These are phyloP conservation scores for Backusella westeae DNA, from an alignment of 192 early-diverging fungal species.

Conservation along the genomic window DNA sequence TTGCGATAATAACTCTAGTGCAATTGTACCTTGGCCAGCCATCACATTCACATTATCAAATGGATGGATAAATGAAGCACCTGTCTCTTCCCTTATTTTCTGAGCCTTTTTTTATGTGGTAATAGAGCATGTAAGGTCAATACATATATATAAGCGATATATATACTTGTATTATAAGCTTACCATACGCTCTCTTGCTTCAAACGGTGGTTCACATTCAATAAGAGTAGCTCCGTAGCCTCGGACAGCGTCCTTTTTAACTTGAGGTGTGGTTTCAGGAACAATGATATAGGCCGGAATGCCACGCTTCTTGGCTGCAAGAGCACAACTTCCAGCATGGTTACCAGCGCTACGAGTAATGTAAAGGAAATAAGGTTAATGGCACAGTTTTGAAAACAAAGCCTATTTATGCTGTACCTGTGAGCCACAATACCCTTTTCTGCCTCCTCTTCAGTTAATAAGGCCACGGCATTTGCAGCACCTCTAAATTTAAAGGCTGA, in stretches of 20 bases:
- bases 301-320: conserved; percentile 44
- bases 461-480: conserved; percentile 47
- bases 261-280: conserved; percentile 41
- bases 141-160: background rate
- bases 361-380: background rate
- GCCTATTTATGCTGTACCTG: conserved; percentile 14
- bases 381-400: background rate
- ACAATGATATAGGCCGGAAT: conserved; percentile 49
- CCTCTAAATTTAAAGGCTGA: conserved; percentile 58
- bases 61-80: conserved; percentile 51
- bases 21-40: conserved; percentile 57
- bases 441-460: conserved; percentile 25
- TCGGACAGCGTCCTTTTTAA: conserved; percentile 47
- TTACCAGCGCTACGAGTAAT: conserved; percentile 33
- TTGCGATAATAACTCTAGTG: conserved; percentile 49
- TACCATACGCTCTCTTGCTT: conserved; percentile 39
- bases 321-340: conserved; percentile 54
- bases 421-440: conserved; percentile 45
- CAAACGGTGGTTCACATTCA: conserved; percentile 45
- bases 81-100: conserved; percentile 34
- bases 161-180: background rate
- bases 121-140: background rate
- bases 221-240: conserved; percentile 55
- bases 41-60: conserved; percentile 50
- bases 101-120: conserved; percentile 7